Evolutionary conservation across 2,329 filamentous ascomycete genomes (phyloP).

Genomic region (Blastomyces gilchristii): DNA sequence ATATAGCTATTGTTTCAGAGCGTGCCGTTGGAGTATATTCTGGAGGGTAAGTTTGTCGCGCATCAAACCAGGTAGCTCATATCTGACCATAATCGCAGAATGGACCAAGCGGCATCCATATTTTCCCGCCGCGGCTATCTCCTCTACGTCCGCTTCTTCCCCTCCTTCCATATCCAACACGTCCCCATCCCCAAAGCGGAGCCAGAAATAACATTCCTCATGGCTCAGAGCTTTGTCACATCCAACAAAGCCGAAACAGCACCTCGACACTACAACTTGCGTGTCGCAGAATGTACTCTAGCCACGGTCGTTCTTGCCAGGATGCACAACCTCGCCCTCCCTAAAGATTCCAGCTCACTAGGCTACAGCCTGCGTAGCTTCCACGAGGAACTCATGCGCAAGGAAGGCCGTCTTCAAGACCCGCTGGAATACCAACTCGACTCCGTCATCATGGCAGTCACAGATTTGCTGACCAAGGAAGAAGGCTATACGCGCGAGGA

Average conservation of each 20-base stretch:
- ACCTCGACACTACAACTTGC: slow-evolving; percentile 89
- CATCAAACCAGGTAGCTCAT: background rate
- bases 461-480: slow-evolving; percentile 61
- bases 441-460: slow-evolving; percentile 58
- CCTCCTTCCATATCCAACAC: slow-evolving; percentile 62
- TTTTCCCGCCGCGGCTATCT: slow-evolving; percentile 80
- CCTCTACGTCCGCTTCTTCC: slow-evolving; percentile 82
- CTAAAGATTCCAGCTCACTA: slow-evolving; percentile 69
- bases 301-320: slow-evolving; percentile 61
- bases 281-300: slow-evolving; percentile 89
- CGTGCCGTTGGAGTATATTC: slow-evolving; percentile 92
- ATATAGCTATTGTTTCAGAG: slow-evolving; percentile 90
- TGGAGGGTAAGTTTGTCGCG: slow-evolving; percentile 56
- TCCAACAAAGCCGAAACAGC: slow-evolving; percentile 92
- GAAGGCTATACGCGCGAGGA: slow-evolving; percentile 84
- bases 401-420: slow-evolving; percentile 38
- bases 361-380: slow-evolving; percentile 77
- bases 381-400: slow-evolving; percentile 66
- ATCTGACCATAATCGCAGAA: slow-evolving; percentile 44
- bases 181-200: slow-evolving; percentile 72
- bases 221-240: slow-evolving; percentile 87
- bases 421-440: slow-evolving; percentile 58
- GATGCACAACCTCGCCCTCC: slow-evolving; percentile 53
- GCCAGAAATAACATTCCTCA: slow-evolving; percentile 80
- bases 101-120: slow-evolving; percentile 96